phyloP scores from a whole-genome alignment of 306 rosid species.

The Cucurbita maxima region DNA sequence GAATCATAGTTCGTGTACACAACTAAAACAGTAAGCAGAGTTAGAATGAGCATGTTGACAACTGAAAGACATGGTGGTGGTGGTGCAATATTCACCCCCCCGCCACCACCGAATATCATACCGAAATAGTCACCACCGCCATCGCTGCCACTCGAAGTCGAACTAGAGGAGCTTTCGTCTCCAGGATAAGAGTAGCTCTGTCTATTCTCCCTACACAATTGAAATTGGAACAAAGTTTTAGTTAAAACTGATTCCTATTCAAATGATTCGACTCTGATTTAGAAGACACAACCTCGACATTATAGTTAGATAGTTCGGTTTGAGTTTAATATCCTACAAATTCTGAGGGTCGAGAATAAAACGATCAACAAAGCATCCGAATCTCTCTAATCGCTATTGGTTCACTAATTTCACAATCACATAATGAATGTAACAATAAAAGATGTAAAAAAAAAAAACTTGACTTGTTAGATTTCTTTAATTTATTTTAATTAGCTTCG shows the following conservation, averaged over 20 bases:
- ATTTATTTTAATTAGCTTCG: background rate
- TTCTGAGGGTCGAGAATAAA: too few species aligned
- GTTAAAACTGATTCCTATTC: background rate
- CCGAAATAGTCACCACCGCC: constrained; percentile 58
- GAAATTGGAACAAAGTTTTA: background rate
- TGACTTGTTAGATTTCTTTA: background rate
- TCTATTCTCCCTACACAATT: constrained; percentile 45
- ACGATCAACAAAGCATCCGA: too few species aligned
- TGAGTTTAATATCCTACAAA: background rate
- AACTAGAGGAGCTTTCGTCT: constrained; percentile 25
- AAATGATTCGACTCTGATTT: background rate
- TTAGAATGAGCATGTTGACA: constrained; percentile 26
- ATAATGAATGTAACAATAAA: too few species aligned
- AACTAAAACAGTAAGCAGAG: constrained; percentile 34
- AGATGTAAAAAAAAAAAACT: background rate
- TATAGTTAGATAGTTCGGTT: too few species aligned
- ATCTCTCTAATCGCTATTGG: too few species aligned
- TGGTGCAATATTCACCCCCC: constrained; percentile 19
- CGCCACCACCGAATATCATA: constrained; percentile 53
- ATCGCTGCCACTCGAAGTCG: constrained; percentile 22
- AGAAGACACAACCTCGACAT: background rate
- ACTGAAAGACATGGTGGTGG: constrained; percentile 22
- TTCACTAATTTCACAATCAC: too few species aligned
- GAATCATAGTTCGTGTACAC: constrained; percentile 28
- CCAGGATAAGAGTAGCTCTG: constrained; percentile 20